phyloP scores from a whole-genome alignment of 257 asterid species.

The Rhazya stricta region DNA sequence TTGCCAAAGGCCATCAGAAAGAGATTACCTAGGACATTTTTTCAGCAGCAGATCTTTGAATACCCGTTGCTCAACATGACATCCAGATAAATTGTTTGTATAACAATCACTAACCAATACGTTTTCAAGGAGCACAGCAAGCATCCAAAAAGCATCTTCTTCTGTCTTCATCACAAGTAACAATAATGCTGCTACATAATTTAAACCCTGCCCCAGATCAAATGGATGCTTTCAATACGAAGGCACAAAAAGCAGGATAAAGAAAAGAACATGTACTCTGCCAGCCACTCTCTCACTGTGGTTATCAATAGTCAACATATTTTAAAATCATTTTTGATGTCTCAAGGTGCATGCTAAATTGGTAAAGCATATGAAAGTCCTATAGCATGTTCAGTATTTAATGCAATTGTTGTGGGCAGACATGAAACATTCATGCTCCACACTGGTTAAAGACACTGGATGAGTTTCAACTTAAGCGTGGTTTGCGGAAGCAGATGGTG shows the following conservation, averaged over 20 bases:
- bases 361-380: background rate
- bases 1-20: slow-evolving; percentile 9
- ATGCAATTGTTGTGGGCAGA: too few species aligned
- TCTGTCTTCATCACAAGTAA: slow-evolving; percentile 97
- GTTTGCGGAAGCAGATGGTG: too few species aligned
- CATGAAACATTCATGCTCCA: too few species aligned
- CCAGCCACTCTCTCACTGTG: background rate
- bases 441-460: too few species aligned
- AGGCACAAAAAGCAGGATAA: background rate
- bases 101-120: slow-evolving; percentile 92
- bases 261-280: background rate
- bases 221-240: background rate
- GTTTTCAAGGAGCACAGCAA: slow-evolving; percentile 83
- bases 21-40: slow-evolving; percentile 76
- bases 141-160: slow-evolving; percentile 99
- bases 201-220: slow-evolving; percentile 61
- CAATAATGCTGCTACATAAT: slow-evolving; percentile 87
- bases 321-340: background rate
- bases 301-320: slow-evolving; percentile 6
- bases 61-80: slow-evolving; percentile 96
- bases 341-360: background rate
- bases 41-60: slow-evolving; percentile 77
- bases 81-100: slow-evolving; percentile 84
- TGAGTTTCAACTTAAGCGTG: too few species aligned
- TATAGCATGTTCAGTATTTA: too few species aligned